Conservation (phyloP, 1,284 basidiomycete genomes). For the Mycosarcoma maydis region DNA sequence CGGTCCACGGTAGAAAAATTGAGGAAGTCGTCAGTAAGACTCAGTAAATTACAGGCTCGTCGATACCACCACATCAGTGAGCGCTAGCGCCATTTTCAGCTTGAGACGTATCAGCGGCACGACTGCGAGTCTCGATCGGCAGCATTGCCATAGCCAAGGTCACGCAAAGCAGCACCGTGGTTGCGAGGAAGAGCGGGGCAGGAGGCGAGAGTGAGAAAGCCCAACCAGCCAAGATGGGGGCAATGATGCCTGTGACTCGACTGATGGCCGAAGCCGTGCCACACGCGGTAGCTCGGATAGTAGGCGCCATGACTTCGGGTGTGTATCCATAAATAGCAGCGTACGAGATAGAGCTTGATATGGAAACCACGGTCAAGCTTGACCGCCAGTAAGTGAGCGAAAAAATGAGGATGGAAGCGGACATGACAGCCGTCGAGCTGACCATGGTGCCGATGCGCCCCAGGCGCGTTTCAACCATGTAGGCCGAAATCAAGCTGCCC, state of each 20-base stretch:
- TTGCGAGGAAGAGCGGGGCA: constrained; percentile 42
- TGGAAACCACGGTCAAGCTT: constrained; percentile 45
- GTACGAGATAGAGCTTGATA: constrained; percentile 60
- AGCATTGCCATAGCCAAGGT: constrained; percentile 35
- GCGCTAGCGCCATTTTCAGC: background rate
- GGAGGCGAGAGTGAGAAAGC: constrained; percentile 32
- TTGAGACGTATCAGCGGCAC: constrained; percentile 8
- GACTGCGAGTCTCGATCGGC: constrained; percentile 47
- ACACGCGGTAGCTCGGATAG: constrained; percentile 57
- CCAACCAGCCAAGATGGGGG: constrained; percentile 58
- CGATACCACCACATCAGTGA: too few species aligned
- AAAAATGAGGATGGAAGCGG: constrained; percentile 49
- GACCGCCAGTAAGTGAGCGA: constrained; percentile 26
- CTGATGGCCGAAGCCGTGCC: constrained; percentile 60
- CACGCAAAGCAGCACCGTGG: constrained; percentile 26
- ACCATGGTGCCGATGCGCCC: constrained; percentile 77
- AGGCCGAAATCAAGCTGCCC: constrained; percentile 80
- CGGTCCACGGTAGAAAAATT: too few species aligned
- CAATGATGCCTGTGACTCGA: constrained; percentile 60
- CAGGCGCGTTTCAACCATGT: constrained; percentile 80
- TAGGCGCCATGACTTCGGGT: constrained; percentile 61
- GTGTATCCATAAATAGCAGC: constrained; percentile 63
- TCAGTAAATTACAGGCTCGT: too few species aligned
- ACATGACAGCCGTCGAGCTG: constrained; percentile 47
- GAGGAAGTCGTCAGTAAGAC: too few species aligned